These are phyloP conservation scores for Coniochaeta sp. DNA, from an alignment of 2,329 filamentous ascomycete genomes.

Conservation along the genomic window DNA sequence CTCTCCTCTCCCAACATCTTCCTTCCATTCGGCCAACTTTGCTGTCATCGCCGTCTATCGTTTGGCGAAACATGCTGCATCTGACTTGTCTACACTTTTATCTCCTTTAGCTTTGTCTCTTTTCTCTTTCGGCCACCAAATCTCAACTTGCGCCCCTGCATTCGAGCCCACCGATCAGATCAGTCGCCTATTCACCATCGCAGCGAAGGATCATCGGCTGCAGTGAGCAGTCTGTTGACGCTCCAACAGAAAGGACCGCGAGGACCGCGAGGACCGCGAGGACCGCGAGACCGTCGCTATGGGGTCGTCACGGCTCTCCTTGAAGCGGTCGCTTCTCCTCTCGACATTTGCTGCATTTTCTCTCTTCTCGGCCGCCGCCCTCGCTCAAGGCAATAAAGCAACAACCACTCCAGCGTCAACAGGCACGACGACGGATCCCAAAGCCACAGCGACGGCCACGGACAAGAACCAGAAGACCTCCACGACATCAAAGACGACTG, in stretches of 20 bases:
- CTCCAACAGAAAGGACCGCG: background rate
- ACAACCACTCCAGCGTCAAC: slow-evolving; percentile 4
- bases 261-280: background rate
- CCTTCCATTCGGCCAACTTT: background rate
- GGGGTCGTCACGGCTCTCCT: slow-evolving; percentile 18
- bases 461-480: slow-evolving; percentile 2
- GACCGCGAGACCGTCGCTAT: slow-evolving; percentile 13
- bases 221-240: background rate
- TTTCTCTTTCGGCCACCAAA: background rate
- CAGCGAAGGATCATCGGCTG: background rate
- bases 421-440: slow-evolving; percentile 5
- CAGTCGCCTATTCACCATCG: background rate
- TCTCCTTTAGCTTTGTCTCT: background rate
- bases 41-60: background rate
- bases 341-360: slow-evolving; percentile 17
- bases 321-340: slow-evolving; percentile 25
- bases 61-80: background rate
- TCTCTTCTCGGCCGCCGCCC: slow-evolving; percentile 14
- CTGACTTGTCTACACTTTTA: background rate
- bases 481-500: slow-evolving; percentile 4
- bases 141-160: background rate
- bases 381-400: slow-evolving; percentile 15
- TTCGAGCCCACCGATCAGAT: background rate
- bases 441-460: slow-evolving; percentile 1
- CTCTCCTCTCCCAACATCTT: background rate